Evolutionary conservation across 2,329 filamentous ascomycete species (phyloP).

Genomic region (Periconia sp.): DNA sequence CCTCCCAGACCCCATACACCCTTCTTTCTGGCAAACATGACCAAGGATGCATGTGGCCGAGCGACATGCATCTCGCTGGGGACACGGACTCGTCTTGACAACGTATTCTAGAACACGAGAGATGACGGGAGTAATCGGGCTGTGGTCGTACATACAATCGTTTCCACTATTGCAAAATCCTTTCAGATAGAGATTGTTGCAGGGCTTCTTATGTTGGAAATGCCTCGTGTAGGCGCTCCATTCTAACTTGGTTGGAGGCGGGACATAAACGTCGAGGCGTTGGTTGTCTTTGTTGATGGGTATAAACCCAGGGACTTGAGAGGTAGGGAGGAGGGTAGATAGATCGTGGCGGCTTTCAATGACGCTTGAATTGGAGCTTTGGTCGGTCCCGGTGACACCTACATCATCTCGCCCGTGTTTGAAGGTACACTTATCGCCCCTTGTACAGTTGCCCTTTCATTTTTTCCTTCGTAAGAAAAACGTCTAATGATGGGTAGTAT

Average conservation of each 20-base stretch:
- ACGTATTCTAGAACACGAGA: slow-evolving; percentile 49
- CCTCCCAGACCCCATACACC: slow-evolving; percentile 22
- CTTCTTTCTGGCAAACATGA: slow-evolving; percentile 47
- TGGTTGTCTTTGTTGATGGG: slow-evolving; percentile 51
- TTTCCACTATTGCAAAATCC: slow-evolving; percentile 35
- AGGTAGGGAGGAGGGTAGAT: slow-evolving; percentile 17
- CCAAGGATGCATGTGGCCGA: slow-evolving; percentile 48
- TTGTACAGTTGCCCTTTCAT: neutral
- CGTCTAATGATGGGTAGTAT: neutral
- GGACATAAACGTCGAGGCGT: slow-evolving; percentile 50
- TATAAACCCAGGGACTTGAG: slow-evolving; percentile 32
- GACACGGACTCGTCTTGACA: slow-evolving; percentile 49
- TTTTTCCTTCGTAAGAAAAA: neutral
- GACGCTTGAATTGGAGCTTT: neutral
- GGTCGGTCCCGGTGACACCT: slow-evolving; percentile 1
- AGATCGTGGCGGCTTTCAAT: slow-evolving; percentile 13
- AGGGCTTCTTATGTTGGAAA: slow-evolving; percentile 46
- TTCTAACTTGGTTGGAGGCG: slow-evolving; percentile 40
- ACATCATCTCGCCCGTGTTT: slow-evolving; percentile 12
- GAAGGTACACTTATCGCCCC: slow-evolving; percentile 22
- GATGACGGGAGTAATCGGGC: slow-evolving; percentile 42
- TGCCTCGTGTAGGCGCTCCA: slow-evolving; percentile 43
- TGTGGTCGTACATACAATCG: slow-evolving; percentile 51
- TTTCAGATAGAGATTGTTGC: slow-evolving; percentile 53
- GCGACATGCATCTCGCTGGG: slow-evolving; percentile 46